Conservation (phyloP, 1,284 basidiomycete genomes). For the Apiotrichum veenhuisii region DNA sequence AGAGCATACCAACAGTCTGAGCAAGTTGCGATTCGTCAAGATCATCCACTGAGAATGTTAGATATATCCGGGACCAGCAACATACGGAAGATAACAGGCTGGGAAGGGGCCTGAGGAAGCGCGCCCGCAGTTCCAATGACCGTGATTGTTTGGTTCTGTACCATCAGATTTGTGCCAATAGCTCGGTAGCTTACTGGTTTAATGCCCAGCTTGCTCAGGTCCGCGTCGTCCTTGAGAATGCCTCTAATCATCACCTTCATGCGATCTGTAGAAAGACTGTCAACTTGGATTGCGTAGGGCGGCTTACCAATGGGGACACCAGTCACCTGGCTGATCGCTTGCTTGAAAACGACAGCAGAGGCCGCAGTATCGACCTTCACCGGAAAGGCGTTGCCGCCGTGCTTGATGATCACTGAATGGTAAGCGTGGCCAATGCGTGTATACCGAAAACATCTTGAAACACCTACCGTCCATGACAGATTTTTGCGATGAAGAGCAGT, state of each 20-base stretch:
- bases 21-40: conserved; percentile 80
- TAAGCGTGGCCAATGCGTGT: background rate
- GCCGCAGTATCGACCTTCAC: conserved; percentile 56
- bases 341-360: conserved; percentile 68
- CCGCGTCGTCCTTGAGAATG: conserved; percentile 68
- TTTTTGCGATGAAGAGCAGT: too few relatives aligned
- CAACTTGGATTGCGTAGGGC: too few relatives aligned
- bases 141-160: conserved; percentile 23
- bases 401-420: conserved; percentile 72
- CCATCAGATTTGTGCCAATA: background rate
- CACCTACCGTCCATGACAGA: background rate
- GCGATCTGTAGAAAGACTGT: too few relatives aligned
- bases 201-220: conserved; percentile 74
- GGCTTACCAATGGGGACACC: conserved; percentile 66
- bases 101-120: conserved; percentile 77
- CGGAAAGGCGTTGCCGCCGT: conserved; percentile 71
- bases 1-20: conserved; percentile 59
- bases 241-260: conserved; percentile 98
- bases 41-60: conserved; percentile 56
- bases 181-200: conserved; percentile 60
- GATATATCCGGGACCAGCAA: conserved; percentile 47
- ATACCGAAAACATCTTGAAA: too few relatives aligned
- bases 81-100: conserved; percentile 66
- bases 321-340: conserved; percentile 72
- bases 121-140: conserved; percentile 90